These are phyloP conservation scores for Prinsepia uniflora DNA, from an alignment of 306 rosid species.

Conservation along the genomic window DNA sequence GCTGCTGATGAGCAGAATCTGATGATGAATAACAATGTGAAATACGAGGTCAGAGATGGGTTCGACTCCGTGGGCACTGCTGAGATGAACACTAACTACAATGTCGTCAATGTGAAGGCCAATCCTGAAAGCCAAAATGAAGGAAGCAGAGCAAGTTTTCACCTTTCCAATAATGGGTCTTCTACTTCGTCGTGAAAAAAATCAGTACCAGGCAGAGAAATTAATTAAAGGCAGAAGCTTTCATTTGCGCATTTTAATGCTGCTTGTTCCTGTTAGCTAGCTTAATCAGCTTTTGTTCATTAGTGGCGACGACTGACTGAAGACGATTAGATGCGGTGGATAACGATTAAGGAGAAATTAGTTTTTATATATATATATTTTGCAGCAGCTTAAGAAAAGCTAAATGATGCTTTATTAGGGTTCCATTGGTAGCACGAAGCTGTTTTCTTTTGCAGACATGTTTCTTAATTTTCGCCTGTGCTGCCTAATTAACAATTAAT, in stretches of 20 bases:
- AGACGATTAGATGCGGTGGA: background rate
- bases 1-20: background rate
- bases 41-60: conserved; percentile 13
- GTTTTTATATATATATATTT: background rate
- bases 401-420: background rate
- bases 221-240: background rate
- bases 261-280: background rate
- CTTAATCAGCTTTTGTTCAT: background rate
- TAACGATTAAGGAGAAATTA: background rate
- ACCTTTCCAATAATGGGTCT: conserved; percentile 44
- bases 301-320: background rate
- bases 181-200: conserved; percentile 35
- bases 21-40: background rate
- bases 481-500: background rate
- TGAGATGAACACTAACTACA: background rate
- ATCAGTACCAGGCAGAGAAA: background rate
- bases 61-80: conserved; percentile 7
- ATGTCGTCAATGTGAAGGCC: conserved; percentile 7
- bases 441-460: conserved; percentile 10
- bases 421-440: background rate
- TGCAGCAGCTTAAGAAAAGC: background rate
- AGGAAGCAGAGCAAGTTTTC: conserved; percentile 35
- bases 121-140: conserved; percentile 28
- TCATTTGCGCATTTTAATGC: too few species aligned
- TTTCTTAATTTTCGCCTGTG: background rate